Conservation (phyloP, 805 yeast genomes). For the Teunomyces pallodes region DNA sequence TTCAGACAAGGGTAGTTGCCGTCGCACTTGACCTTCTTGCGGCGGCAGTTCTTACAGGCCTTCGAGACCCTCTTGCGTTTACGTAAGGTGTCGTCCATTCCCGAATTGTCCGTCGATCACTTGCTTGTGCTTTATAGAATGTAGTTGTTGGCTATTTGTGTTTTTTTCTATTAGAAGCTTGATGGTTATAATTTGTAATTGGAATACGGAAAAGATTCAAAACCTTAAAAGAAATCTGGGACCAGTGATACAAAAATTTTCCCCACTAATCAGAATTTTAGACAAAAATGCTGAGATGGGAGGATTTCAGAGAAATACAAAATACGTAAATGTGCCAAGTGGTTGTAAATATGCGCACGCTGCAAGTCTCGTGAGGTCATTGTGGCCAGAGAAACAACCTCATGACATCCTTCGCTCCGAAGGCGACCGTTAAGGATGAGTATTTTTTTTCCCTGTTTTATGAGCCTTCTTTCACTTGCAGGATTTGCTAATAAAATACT, state of each 20-base stretch:
- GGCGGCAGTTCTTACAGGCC: conserved; percentile 49
- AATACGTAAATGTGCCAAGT: not conserved
- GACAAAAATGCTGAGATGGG: not conserved
- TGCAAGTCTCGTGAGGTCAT: not conserved
- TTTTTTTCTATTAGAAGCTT: too few species aligned
- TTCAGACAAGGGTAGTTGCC: conserved; percentile 25
- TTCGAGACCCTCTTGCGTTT: conserved; percentile 5
- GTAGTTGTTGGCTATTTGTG: not conserved
- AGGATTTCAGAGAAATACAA: not conserved
- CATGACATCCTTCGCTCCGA: not conserved
- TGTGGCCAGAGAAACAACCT: not conserved
- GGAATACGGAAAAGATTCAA: not conserved
- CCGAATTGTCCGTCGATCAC: not conserved
- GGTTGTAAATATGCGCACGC: not conserved
- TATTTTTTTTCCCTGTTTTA: not conserved
- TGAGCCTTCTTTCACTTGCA: not conserved
- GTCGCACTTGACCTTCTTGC: conserved; percentile 40
- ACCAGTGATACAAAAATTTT: not conserved
- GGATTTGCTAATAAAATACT: not conserved
- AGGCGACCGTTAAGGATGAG: not conserved
- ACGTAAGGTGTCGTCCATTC: not conserved
- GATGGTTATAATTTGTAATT: not conserved
- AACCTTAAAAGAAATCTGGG: not conserved
- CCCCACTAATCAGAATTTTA: not conserved
- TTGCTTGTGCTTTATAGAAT: too few species aligned